These are phyloP conservation scores for Phylloporus sp. DNA, from an alignment of 768 basidiomycete genomes.

Conservation along the genomic window DNA sequence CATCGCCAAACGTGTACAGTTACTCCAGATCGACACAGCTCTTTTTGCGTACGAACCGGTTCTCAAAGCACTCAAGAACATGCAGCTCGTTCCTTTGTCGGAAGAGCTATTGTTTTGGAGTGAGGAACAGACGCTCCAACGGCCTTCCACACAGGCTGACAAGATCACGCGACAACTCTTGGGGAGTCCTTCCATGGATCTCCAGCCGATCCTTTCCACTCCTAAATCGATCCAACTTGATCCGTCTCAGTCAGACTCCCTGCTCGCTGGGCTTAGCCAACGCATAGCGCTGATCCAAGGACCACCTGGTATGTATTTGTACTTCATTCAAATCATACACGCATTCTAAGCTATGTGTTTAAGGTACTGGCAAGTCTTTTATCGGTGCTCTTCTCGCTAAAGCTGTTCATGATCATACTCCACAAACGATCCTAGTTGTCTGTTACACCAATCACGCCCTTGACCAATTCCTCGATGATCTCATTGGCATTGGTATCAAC, in stretches of 20 bases:
- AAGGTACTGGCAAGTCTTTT: slow-evolving; percentile 75
- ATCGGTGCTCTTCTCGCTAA: slow-evolving; percentile 68
- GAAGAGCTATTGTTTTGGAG: slow-evolving; percentile 57
- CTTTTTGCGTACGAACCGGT: slow-evolving; percentile 64
- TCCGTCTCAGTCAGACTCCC: slow-evolving; percentile 41
- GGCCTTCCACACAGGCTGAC: slow-evolving; percentile 5
- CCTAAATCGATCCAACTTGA: slow-evolving; percentile 47
- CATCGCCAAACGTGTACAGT: slow-evolving; percentile 31
- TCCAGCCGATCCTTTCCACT: slow-evolving; percentile 36
- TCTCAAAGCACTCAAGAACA: slow-evolving; percentile 53
- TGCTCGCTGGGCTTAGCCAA: slow-evolving; percentile 54
- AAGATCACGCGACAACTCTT: slow-evolving; percentile 28
- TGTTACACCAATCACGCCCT: slow-evolving; percentile 77
- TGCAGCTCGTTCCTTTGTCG: slow-evolving; percentile 43
- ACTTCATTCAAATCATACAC: not conserved
- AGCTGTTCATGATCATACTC: slow-evolving; percentile 46
- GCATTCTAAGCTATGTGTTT: not conserved
- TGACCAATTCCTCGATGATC: slow-evolving; percentile 63
- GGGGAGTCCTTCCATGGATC: slow-evolving; percentile 36
- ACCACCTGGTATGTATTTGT: slow-evolving; percentile 51
- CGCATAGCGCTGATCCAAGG: slow-evolving; percentile 64
- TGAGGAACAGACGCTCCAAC: slow-evolving; percentile 15
- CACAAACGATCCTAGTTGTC: slow-evolving; percentile 56
- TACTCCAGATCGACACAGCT: slow-evolving; percentile 61
- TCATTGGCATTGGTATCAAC: slow-evolving; percentile 58